phyloP scores from a whole-genome alignment of 2,329 filamentous ascomycete species.

The Tolypocladium inflatum region DNA sequence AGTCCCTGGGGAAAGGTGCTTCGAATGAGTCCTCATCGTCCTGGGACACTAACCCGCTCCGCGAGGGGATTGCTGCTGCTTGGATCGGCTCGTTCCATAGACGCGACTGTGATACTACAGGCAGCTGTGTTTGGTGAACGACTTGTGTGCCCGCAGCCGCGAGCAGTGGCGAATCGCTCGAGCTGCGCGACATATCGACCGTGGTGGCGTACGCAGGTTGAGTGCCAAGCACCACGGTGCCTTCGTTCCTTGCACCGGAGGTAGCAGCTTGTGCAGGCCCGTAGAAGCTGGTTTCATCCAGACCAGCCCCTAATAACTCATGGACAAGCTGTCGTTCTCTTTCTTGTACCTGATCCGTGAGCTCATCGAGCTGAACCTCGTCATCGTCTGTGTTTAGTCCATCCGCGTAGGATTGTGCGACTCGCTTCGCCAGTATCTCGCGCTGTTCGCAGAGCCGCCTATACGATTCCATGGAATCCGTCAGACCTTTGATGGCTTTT shows the following conservation, averaged over 20 bases:
- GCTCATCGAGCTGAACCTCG: conserved; percentile 37
- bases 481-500: conserved; percentile 30
- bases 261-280: background rate
- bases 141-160: conserved; percentile 33
- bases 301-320: conserved; percentile 32
- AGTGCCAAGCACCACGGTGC: conserved; percentile 32
- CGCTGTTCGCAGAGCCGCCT: conserved; percentile 30
- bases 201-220: conserved; percentile 24
- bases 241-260: conserved; percentile 4
- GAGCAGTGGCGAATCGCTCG: conserved; percentile 20
- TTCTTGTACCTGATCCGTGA: conserved; percentile 33
- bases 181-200: conserved; percentile 22
- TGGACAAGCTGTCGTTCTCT: conserved; percentile 32
- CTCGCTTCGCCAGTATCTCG: conserved; percentile 34
- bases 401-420: conserved; percentile 40
- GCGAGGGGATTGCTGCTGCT: conserved; percentile 8
- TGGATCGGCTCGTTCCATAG: conserved; percentile 12
- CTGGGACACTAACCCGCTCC: conserved; percentile 13
- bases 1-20: conserved; percentile 16
- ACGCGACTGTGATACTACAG: conserved; percentile 13
- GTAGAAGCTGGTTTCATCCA: conserved; percentile 24
- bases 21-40: conserved; percentile 11
- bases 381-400: conserved; percentile 42
- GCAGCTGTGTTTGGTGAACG: conserved; percentile 42
- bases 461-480: conserved; percentile 31